Evolutionary conservation across 2,329 filamentous ascomycete species (phyloP).

Genomic region (Beauveria sp.): DNA sequence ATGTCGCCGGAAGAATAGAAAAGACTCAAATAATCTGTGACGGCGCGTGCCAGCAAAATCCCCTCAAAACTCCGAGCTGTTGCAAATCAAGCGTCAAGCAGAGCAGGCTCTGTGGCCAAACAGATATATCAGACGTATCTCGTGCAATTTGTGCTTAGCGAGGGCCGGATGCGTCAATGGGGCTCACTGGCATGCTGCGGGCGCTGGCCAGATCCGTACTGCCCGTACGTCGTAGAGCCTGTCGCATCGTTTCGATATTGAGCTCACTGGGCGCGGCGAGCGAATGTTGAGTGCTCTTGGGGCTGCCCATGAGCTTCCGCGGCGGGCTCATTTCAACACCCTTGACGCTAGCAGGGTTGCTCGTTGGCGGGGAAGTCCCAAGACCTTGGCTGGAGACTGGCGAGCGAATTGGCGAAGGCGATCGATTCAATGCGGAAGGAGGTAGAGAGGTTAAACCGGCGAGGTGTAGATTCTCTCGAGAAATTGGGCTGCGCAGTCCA

Average conservation of each 20-base stretch:
- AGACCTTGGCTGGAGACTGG: constrained; percentile 64
- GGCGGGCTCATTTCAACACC: constrained; percentile 63
- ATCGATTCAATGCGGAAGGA: constrained; percentile 50
- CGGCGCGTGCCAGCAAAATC: neutral
- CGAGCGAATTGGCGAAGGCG: constrained; percentile 72
- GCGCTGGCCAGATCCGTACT: constrained; percentile 65
- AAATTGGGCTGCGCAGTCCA: constrained; percentile 39
- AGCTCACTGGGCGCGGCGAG: constrained; percentile 52
- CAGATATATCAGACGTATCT: neutral
- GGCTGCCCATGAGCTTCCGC: constrained; percentile 55
- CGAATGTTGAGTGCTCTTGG: constrained; percentile 45
- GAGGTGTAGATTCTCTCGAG: constrained; percentile 62
- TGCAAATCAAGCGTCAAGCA: neutral
- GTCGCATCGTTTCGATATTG: constrained; percentile 88
- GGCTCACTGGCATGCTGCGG: constrained; percentile 51
- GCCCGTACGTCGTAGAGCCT: constrained; percentile 76
- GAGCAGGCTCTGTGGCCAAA: neutral
- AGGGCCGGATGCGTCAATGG: constrained; percentile 35
- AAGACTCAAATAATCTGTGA: neutral
- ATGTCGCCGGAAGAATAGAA: neutral
- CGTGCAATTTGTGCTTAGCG: constrained; percentile 16
- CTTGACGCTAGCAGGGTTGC: constrained; percentile 67
- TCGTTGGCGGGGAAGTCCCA: constrained; percentile 66
- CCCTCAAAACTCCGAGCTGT: neutral
- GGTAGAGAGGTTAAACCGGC: constrained; percentile 57